Conservation (phyloP, 2,329 filamentous ascomycete species). For the Chaetomiaceae sp. region DNA sequence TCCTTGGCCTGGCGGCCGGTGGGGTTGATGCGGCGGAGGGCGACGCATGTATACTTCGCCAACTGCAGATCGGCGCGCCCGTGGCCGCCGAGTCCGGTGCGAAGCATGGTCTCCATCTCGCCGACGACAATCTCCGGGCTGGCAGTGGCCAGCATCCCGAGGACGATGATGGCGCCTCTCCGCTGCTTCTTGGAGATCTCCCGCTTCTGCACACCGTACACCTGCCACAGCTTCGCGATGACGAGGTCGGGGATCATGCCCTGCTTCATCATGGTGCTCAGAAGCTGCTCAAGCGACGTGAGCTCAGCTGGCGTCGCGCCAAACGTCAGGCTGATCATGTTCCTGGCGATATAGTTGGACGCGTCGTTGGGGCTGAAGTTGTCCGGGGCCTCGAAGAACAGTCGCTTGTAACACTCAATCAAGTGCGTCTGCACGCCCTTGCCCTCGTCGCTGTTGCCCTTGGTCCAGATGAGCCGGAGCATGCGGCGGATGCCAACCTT, state of each 20-base stretch:
- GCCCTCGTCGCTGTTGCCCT: conserved; percentile 97
- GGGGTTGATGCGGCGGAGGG: conserved; percentile 83
- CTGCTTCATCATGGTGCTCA: conserved; percentile 96
- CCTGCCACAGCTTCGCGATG: conserved; percentile 90
- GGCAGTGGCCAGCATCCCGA: conserved; percentile 93
- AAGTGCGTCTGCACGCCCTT: conserved; percentile 96
- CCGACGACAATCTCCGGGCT: conserved; percentile 88
- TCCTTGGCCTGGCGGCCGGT: conserved; percentile 73
- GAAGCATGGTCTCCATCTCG: conserved; percentile 90
- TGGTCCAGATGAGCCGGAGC: conserved; percentile 97
- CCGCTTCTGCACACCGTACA: conserved; percentile 88
- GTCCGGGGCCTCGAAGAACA: conserved; percentile 94
- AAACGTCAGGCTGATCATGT: conserved; percentile 98
- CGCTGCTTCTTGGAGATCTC: conserved; percentile 90
- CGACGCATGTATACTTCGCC: conserved; percentile 93
- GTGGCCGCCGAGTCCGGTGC: conserved; percentile 76
- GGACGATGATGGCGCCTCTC: conserved; percentile 87
- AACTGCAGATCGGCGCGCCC: conserved; percentile 79
- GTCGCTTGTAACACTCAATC: conserved; percentile 90
- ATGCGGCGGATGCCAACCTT: conserved; percentile 89
- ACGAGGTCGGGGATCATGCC: conserved; percentile 81
- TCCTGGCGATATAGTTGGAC: conserved; percentile 90
- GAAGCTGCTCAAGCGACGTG: conserved; percentile 87
- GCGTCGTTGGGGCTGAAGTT: conserved; percentile 82
- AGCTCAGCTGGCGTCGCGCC: conserved; percentile 91